Evolutionary conservation across 352 stramenopile species (phyloP), one percentile per base, ranked within the genome.

Genomic region (Aphanomyces euteiches): DNA sequence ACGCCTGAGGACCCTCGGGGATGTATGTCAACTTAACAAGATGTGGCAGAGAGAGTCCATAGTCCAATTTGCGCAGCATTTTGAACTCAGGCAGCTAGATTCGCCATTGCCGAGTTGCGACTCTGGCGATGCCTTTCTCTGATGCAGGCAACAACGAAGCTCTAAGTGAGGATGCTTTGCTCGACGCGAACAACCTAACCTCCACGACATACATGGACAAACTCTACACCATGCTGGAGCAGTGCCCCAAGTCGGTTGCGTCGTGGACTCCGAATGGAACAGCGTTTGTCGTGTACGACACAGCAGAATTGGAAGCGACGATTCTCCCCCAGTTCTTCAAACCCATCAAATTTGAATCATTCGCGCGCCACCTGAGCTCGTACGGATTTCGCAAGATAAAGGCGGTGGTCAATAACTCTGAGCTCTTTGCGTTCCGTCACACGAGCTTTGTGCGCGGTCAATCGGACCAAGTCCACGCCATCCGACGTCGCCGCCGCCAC

Each of bases 301-400:
- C 43, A 28, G 54, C 39, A 61, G 54, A 17, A 5, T 37, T 61
- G 6, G 54, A 61, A 41, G 54, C 54, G 6, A 61, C 54, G 19
- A 37, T 61, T 10, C n/a, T 61, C 10, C 54, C 54, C 12, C 54
- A 61, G 28, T 61, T 61, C 21, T 61, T 61, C 54, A 61, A 61
- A n/a, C 54, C 54, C 34, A 61, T 61, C 54, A 61, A 61, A 37
- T 61, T 61, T 17, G 54, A 19, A 17, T 40, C 15, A 1, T 61
- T 61, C 43, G 54, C 28, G 6, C 54, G 54, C 19, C 54, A 61
- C 54, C 54, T 37, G 7, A 41, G n/a, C 21, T 61, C 54, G 54
- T 61, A 61, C 54, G 54, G 54, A 40, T 61, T 61, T 61, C 54
- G 54, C 5, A 61, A 61, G 43, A 37, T 61, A 17, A 61, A 61